phyloP scores from a whole-genome alignment of 495 filamentous ascomycete species.

The Staphylotrichum tortipilum region DNA sequence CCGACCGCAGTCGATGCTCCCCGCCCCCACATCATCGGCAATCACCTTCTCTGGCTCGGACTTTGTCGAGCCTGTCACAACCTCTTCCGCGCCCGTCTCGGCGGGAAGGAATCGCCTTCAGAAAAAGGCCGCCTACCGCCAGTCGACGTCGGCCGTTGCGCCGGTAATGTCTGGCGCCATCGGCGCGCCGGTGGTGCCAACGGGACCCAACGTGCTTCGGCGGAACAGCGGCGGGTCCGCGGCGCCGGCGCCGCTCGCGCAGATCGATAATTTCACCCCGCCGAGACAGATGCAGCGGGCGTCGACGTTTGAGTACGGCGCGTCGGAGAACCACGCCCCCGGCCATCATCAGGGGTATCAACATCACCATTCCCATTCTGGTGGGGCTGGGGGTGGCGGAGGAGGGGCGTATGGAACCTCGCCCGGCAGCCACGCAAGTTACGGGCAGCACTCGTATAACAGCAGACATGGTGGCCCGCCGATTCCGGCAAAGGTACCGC shows the following conservation, averaged over 20 bases:
- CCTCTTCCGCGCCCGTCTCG: constrained; percentile 14
- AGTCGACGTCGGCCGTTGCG: constrained; percentile 29
- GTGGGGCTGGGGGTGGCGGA: background rate
- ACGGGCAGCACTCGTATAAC: background rate
- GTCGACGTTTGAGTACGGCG: constrained; percentile 35
- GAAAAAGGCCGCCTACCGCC: constrained; percentile 43
- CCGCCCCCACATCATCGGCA: background rate
- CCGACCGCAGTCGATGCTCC: constrained; percentile 20
- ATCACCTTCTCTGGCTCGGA: constrained; percentile 6
- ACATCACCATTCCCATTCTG: background rate
- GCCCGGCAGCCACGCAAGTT: background rate
- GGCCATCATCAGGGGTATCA: too few species aligned
- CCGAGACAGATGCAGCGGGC: constrained; percentile 31
- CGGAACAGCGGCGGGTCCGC: constrained; percentile 14
- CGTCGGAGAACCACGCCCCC: constrained; percentile 11
- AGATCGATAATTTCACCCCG: constrained; percentile 37
- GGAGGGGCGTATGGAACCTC: background rate
- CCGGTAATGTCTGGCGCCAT: constrained; percentile 29
- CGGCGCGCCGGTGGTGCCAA: too few species aligned
- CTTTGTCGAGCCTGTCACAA: constrained; percentile 20
- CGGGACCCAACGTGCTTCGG: too few species aligned
- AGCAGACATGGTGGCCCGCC: constrained; percentile 41
- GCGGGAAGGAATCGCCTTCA: constrained; percentile 51
- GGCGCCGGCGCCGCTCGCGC: constrained; percentile 30
- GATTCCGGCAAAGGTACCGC: constrained; percentile 68